Base-by-base conservation (phyloP, 208 protist species). In the Tritrichomonas musculus region DNA sequence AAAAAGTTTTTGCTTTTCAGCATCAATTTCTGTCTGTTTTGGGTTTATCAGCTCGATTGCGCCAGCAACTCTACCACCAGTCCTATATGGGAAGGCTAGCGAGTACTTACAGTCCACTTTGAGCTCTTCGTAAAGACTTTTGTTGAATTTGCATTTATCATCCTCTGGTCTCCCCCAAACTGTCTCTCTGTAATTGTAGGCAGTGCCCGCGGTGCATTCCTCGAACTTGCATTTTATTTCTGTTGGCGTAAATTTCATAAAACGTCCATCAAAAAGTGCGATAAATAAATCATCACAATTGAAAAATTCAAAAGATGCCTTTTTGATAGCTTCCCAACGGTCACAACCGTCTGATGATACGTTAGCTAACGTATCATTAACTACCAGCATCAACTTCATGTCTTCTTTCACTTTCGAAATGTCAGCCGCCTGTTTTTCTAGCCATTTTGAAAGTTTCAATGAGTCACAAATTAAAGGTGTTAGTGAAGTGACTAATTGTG, bases 151-250 rank as follows among this genome's bases (percentile, higher is more conserved):
- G 1, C 22, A 5, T 39, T 88, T 47, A 39, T 20, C 47, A 53
- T 57, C 33, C 27, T 17, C 27, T 69, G 64, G 64, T 88, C n/a
- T 60, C 22, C 41, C 47, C 20, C 41, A 39, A 20, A 88, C 2
- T 57, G 77, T n/a, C n/a, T 88, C 77, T 88, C 77, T 88, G 30
- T 57, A 88, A 30, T 88, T 88, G 17, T 53, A 88, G 11, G 77
- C 77, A 17, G 44, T 17, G 0, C 77, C 77, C 33, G 77, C 41
- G 39, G 77, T 47, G 30, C 77, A 88, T 11, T 88, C 47, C 39
- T 88, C 77, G 47, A 88, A 88, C n/a, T 88, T 88, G n/a, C 77
- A 88, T 53, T 44, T 88, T 57, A 27, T 22, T 4, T 47, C 77
- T 33, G 41, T 47, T 39, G 41, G 41, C 33, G 8, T 33, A 20